A percentile compares a stretch with the other conserved stretches of the same genome.
These are phyloP conservation scores for Entophlyctis luteolus DNA, from an alignment of 192 early-diverging fungal species.

Conservation along the genomic window DNA sequence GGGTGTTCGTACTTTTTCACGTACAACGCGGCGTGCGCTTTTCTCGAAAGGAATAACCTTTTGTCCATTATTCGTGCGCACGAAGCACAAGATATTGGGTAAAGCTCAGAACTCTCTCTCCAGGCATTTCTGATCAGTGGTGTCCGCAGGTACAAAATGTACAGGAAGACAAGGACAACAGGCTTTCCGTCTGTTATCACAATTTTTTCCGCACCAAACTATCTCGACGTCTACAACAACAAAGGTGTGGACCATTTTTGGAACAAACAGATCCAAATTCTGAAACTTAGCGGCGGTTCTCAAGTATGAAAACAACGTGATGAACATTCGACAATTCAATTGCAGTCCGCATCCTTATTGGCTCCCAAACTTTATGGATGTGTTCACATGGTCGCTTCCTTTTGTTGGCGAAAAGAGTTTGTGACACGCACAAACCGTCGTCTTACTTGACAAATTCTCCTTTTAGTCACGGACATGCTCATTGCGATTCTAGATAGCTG, in stretches of 20 bases:
- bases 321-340: conserved; percentile 98
- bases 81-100: conserved; percentile 94
- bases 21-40: conserved; percentile 87
- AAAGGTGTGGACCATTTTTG: conserved; percentile 52
- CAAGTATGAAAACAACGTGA: conserved; percentile 98
- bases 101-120: conserved; percentile 14
- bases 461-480: conserved; percentile 91
- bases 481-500: conserved; percentile 90
- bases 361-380: conserved; percentile 99
- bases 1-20: conserved; percentile 89
- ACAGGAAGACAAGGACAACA: conserved; percentile 86
- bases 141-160: conserved; percentile 76
- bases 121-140: background rate
- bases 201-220: conserved; percentile 97
- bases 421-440: background rate
- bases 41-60: conserved; percentile 90
- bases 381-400: conserved; percentile 95
- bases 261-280: background rate
- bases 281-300: conserved; percentile 75
- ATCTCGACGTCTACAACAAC: conserved; percentile 97
- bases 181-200: conserved; percentile 97
- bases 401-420: conserved; percentile 97
- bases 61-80: conserved; percentile 95
- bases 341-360: conserved; percentile 96
- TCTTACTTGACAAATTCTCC: background rate